Base-by-base conservation (phyloP, 2,329 filamentous ascomycete genomes). In the Monilinia vaccinii-corymbosi region DNA sequence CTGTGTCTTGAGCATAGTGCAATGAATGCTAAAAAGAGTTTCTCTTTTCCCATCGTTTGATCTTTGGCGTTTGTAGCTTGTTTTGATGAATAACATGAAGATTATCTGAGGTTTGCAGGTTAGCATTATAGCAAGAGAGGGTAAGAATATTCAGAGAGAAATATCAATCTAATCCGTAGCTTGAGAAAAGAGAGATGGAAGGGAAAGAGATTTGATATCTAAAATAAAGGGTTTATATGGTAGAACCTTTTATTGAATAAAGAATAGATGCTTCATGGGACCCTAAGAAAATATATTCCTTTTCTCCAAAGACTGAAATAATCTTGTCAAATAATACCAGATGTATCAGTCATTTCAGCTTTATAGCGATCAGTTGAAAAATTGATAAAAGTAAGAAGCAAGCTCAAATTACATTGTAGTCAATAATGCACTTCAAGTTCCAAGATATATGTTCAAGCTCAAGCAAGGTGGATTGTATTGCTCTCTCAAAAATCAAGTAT, bases 81-180 rank as follows among this genome's bases (percentile, higher is more conserved):
- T 16, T 2, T 21, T 36, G 4, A n/a, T 2, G 32, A 23, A 0
- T 23, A 3, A 7, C 5, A 0, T 6, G 9, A 8, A 42, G 28
- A 11, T 8, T 8, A 34, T 18, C 51, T 55, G 11, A 4, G 11
- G 9, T 7, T 10, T 16, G 11, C 0, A 32, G 23, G 13, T 55
- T 10, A 44, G n/a, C 10, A 23, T 23, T 23, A 2, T 16, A 2
- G 14, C n/a, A 1, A 32, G 1, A 8, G 2, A 10, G 4, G 5
- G 3, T n/a, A 2, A 1, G 13, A 36, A n/a, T n/a, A n/a, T n/a
- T 36, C 7, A 2, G 14, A 1, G 10, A 2, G 2, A 23, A 6
- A 28, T 23, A 4, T 7, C 0, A 18, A 44, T 8, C 25, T 32
- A 16, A 34, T 5, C 1, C 2, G 3, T 44, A 10, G 2, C 14